A percentile compares a stretch with the other conserved stretches of the same genome.
These are phyloP conservation scores for Colletotrichum caudatum DNA, from an alignment of 2,329 filamentous ascomycete species.

Conservation along the genomic window DNA sequence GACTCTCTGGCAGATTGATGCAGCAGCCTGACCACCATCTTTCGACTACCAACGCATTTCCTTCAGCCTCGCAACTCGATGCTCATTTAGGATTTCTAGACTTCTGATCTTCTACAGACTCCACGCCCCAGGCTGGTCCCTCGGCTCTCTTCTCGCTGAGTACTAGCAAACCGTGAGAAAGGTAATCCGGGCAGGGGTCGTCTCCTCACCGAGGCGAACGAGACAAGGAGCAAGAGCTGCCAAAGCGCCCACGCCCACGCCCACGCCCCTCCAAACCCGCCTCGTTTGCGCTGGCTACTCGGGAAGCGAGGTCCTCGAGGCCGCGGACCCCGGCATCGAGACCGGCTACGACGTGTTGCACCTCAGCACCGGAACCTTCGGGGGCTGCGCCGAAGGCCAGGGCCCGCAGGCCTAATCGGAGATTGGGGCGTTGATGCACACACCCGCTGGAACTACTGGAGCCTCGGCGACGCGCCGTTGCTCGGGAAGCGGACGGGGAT, in stretches of 20 bases:
- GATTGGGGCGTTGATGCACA: conserved; percentile 65
- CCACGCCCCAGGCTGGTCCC: no score
- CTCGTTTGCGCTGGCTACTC: conserved; percentile 53
- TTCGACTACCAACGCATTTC: not conserved
- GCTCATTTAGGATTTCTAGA: not conserved
- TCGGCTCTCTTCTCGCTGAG: not conserved
- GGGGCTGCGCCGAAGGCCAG: conserved; percentile 52
- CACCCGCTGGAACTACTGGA: conserved; percentile 69
- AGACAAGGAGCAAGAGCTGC: conserved; percentile 17
- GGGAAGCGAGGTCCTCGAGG: conserved; percentile 58
- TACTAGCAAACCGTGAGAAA: conserved; percentile 5
- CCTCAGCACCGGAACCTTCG: conserved; percentile 57
- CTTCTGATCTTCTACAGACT: not conserved
- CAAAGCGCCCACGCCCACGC: conserved; percentile 15
- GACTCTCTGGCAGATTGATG: conserved; percentile 10
- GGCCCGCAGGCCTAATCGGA: conserved; percentile 63
- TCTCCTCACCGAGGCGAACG: conserved; percentile 20
- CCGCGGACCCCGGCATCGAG: conserved; percentile 47
- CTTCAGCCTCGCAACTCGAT: no score
- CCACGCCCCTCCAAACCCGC: conserved; percentile 42
- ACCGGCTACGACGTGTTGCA: conserved; percentile 62
- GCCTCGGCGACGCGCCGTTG: conserved; percentile 64
- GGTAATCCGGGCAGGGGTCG: no score
- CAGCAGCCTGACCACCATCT: conserved; percentile 15
- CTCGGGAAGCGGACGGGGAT: conserved; percentile 52